Base-by-base conservation (phyloP, 805 yeast genomes). In the Sugiyamaella chiloensis region DNA sequence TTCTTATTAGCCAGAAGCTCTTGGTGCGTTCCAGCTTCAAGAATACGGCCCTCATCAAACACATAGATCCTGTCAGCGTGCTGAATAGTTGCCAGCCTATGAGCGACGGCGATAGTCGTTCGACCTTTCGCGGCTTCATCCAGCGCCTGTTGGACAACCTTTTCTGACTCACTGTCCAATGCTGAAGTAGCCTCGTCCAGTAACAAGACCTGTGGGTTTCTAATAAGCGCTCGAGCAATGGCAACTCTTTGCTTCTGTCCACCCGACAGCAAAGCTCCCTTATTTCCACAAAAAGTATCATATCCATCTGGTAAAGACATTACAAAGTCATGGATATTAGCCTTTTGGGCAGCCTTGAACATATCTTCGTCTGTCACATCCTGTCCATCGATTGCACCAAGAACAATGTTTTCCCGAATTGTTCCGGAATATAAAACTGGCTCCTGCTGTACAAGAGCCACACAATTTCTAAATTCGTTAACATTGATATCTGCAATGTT, bases 81-180 rank as follows among this genome's bases (percentile, higher is more conserved):
- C 50, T 73, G 71, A 52, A 84, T 84, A 0, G 90, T 83, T 51
- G 79, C 78, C 68, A 87, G 71, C 55, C 96, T 72, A 67, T 87
- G 96, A 5, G 96, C 96, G 63, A 87, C 85, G 56, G 95, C 87
- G 54, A 87, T 70, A 32, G 88, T 83, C 2, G 95, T 87, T 60
- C 95, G 82, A 32, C 82, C 74, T 39, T 69, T 57, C 54, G 87
- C 87, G 52, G 87, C 91, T 16, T 66, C 72, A 20, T 74, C 76
- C 51, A 83, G 80, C 3, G 95, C 87, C 6, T 68, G 58, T 64
- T 87, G 95, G 48, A 87, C 87, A 59, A 79, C 79, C 36, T 81
- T 72, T 63, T 87, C 96, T 0, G 95, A 85, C 59, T 79, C 83
- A 60, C 75, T 73, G 57, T 79, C 85, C 24, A 79, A 66, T 1